Evolutionary conservation across 2,329 filamentous ascomycete species (phyloP), one percentile per base, ranked within the genome.

Genomic region (Colletotrichum chrysophilum): DNA sequence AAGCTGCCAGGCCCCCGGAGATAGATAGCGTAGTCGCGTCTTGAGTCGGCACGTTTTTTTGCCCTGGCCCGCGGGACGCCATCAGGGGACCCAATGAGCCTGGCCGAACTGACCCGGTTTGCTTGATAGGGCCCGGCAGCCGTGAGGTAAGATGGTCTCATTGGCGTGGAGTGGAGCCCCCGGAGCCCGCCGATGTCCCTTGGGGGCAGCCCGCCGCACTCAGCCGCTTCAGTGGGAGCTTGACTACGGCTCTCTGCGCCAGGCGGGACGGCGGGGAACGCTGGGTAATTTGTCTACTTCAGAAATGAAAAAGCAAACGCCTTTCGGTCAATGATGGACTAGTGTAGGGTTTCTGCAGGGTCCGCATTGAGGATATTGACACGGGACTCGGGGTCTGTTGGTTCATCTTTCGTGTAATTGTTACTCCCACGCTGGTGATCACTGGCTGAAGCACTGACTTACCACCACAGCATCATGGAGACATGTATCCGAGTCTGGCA

Each of bases 131-230:
- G 69, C 21, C 76, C 72, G 76, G 70, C 66, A 64, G 64, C 60
- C 65, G 65, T 64, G 72, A 66, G 74, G 70, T 74, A 70, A 62
- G 74, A 77, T 77, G 75, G 72, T 56, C 75, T 75, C 43, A 77
- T 72, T 68, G 67, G 65, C n/a, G 68, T 69, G 21, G 70, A 66
- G 71, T 74, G 77, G 74, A 76, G 43, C 70, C 70, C 76, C 78
- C 81, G 81, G 81, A 83, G 79, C 78, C 81, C 81, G 81, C 81
- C 81, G 81, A 82, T 77, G 60, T 78, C 81, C 81, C 70, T 78
- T 61, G 56, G 60, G 48, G 62, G 73, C 56, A 75, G 30, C n/a
- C 34, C 73, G 73, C 73, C 73, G 73, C 73, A 67, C 66, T 56
- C 74, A 76, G 74, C 70, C 74, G 70, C 70, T 69, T 48, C 32